Conservation (phyloP, 208 protist genomes). For the Acanthamoeba culbertsoni region DNA sequence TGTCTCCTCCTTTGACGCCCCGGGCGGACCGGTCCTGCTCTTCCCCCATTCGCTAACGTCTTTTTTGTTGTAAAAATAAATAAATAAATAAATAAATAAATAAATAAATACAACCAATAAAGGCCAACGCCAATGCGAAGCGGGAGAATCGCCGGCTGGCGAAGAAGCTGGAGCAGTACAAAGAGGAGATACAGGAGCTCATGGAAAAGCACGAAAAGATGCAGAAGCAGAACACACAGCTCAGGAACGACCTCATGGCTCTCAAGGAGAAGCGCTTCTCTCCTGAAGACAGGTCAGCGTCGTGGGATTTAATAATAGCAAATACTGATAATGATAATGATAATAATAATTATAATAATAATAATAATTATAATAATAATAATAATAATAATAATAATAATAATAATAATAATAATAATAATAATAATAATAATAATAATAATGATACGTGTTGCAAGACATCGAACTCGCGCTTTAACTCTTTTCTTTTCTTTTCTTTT, state of each 20-base stretch:
- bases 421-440: no score
- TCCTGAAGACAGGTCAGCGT: background rate
- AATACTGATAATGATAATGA: no score
- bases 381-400: no score
- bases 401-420: no score
- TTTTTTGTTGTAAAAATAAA: no score
- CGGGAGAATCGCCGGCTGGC: background rate
- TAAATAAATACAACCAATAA: background rate
- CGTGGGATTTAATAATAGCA: no score
- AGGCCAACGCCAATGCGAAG: constrained; percentile 1
- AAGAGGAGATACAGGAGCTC: constrained; percentile 44
- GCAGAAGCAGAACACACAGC: constrained; percentile 47
- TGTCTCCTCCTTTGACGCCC: background rate
- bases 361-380: no score
- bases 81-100: background rate
- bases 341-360: no score
- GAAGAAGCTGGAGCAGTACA: constrained; percentile 22
- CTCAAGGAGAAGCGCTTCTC: constrained; percentile 28
- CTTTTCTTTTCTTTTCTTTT: background rate
- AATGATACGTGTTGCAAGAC: no score
- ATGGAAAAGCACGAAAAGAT: constrained; percentile 48
- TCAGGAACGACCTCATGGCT: background rate
- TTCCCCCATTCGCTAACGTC: no score
- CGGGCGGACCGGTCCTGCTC: background rate
- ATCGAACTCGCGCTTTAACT: background rate